Percentiles rank a stretch among this genome's conserved stretches.
Evolutionary conservation across 495 filamentous ascomycete species (phyloP).

Genomic region (Thermochaetoides thermophila): DNA sequence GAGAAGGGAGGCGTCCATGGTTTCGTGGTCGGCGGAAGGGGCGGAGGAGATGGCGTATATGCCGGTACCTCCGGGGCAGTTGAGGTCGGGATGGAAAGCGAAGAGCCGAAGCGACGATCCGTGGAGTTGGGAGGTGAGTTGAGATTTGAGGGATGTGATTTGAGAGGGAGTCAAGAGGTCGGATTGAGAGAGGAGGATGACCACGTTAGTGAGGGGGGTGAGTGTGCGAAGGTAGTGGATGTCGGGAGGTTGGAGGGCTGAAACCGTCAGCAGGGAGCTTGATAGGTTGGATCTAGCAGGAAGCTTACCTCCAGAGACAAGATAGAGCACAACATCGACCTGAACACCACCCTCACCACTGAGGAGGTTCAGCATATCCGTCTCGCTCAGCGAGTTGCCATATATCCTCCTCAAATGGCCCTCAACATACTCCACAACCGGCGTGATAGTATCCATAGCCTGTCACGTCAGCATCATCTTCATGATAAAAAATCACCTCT

Average conservation of each 20-base stretch:
- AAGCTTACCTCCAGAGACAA: too few species aligned
- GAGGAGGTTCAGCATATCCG: slow-evolving; percentile 64
- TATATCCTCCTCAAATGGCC: slow-evolving; percentile 53
- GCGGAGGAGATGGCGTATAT: slow-evolving; percentile 77
- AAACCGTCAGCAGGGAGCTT: slow-evolving; percentile 2
- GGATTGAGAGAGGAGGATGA: slow-evolving; percentile 68
- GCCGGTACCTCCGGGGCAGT: too few species aligned
- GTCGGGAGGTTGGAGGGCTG: slow-evolving; percentile 59
- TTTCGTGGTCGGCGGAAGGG: slow-evolving; percentile 60
- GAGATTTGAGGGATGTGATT: slow-evolving; percentile 44
- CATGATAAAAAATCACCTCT: too few species aligned
- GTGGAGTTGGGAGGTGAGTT: slow-evolving; percentile 44
- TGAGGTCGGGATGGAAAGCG: slow-evolving; percentile 36
- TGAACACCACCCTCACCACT: slow-evolving; percentile 78
- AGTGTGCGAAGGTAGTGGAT: slow-evolving; percentile 64
- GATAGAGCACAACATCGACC: slow-evolving; percentile 77
- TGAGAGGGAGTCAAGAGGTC: slow-evolving; percentile 52
- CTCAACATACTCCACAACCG: slow-evolving; percentile 61
- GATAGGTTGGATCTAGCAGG: too few species aligned
- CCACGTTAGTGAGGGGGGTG: slow-evolving; percentile 66
- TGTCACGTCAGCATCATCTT: too few species aligned
- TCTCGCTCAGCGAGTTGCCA: slow-evolving; percentile 45
- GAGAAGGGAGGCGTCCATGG: slow-evolving; percentile 87
- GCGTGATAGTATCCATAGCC: slow-evolving; percentile 50
- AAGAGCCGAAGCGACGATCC: slow-evolving; percentile 51